These are phyloP conservation scores for Aspergillus asperescens DNA, from an alignment of 495 filamentous ascomycete genomes.

Conservation along the genomic window DNA sequence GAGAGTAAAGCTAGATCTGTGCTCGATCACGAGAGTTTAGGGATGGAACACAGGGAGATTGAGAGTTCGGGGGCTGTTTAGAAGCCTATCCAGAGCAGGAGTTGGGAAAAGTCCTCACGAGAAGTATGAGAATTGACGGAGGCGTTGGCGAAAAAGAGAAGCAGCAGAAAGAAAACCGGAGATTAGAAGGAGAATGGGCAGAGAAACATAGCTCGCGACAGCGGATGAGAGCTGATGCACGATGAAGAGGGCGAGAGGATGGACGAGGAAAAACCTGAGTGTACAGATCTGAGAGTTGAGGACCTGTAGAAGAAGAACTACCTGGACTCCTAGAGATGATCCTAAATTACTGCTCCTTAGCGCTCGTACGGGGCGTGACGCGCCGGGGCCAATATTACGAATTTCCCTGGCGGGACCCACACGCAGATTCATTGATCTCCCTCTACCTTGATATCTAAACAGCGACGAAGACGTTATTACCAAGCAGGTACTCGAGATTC, in stretches of 20 bases:
- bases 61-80: neutral
- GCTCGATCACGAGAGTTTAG: constrained; percentile 1
- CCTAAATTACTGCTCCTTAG: constrained; percentile 4
- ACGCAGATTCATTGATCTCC: neutral
- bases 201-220: constrained; percentile 3
- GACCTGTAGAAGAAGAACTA: neutral
- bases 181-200: constrained; percentile 11
- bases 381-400: constrained; percentile 5
- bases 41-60: neutral
- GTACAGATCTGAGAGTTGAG: constrained; percentile 10
- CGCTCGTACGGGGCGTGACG: constrained; percentile 4
- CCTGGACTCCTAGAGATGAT: constrained; percentile 13
- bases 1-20: constrained; percentile 3
- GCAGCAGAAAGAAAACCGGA: neutral
- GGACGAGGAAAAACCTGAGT: constrained; percentile 25
- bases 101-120: neutral
- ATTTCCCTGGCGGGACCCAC: constrained; percentile 11
- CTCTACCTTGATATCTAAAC: neutral
- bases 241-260: constrained; percentile 21
- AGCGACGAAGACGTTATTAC: no score
- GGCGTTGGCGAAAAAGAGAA: constrained; percentile 6
- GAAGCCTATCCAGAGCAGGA: neutral
- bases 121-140: constrained; percentile 22
- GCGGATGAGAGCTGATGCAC: constrained; percentile 6
- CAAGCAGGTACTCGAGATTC: no score